Evolutionary conservation across 768 basidiomycete species (phyloP).

Genomic region (Mycena metata): DNA sequence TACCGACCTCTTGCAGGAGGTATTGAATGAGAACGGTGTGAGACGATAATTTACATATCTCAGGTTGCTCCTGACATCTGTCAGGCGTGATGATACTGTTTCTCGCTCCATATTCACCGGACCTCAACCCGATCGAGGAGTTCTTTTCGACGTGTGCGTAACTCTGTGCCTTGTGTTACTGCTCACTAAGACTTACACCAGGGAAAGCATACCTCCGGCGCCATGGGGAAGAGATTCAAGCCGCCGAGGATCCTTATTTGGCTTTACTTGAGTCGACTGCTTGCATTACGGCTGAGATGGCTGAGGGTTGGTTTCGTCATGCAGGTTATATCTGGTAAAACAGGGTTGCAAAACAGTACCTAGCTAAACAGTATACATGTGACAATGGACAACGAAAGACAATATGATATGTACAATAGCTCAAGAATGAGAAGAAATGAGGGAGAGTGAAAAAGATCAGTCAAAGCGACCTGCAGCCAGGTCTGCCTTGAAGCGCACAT

Average conservation of each 20-base stretch:
- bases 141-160: slow-evolving; percentile 2
- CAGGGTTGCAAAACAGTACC: no score
- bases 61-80: not conserved
- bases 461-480: not conserved
- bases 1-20: not conserved
- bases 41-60: not conserved
- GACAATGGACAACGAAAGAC: no score
- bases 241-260: not conserved
- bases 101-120: slow-evolving; percentile 5
- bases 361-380: no score
- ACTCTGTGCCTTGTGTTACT: not conserved
- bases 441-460: not conserved
- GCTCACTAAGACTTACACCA: not conserved
- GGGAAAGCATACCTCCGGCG: slow-evolving; percentile 8
- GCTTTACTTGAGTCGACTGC: not conserved
- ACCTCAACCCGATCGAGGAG: slow-evolving; percentile 9
- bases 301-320: slow-evolving; percentile 5
- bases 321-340: slow-evolving; percentile 11
- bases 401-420: no score
- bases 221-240: no score
- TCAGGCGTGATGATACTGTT: slow-evolving; percentile 11
- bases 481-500: not conserved
- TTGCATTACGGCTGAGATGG: slow-evolving; percentile 3
- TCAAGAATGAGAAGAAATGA: not conserved
- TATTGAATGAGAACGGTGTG: slow-evolving; percentile 1